These are phyloP conservation scores for Didymella arachidicola DNA, from an alignment of 2,329 filamentous ascomycete species.

Conservation along the genomic window DNA sequence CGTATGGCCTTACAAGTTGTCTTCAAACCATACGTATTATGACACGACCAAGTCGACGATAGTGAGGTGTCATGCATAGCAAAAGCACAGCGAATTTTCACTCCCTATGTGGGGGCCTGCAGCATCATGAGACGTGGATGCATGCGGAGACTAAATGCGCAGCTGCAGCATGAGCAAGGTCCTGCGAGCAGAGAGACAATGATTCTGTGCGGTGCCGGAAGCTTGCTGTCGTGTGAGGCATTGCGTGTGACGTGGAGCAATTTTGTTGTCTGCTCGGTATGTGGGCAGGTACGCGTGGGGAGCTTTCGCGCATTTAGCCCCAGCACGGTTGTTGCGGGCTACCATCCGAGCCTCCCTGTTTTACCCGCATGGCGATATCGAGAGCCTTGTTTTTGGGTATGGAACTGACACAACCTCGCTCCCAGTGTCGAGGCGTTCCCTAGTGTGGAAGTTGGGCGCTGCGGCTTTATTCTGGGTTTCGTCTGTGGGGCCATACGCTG, in stretches of 20 bases:
- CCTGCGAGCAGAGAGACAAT: background rate
- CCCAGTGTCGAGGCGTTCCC: conserved; percentile 8
- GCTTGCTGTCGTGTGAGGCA: conserved; percentile 1
- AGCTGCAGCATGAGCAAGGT: background rate
- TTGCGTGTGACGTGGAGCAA: background rate
- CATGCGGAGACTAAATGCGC: background rate
- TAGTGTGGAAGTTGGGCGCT: conserved; percentile 18
- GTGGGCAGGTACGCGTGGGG: conserved; percentile 1
- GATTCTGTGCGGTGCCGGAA: conserved; percentile 6
- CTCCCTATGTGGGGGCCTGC: background rate
- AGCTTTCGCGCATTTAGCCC: background rate
- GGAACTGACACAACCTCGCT: conserved; percentile 8
- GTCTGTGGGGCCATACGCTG: conserved; percentile 14
- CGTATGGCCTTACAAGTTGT: no score
- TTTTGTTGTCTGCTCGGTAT: background rate
- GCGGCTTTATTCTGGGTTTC: conserved; percentile 16
- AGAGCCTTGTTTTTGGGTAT: conserved; percentile 7
- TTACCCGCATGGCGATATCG: conserved; percentile 15
- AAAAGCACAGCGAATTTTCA: background rate
- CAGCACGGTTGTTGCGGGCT: background rate
- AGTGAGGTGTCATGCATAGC: background rate
- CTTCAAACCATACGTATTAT: no score
- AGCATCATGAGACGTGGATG: background rate
- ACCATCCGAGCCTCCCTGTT: conserved; percentile 14
- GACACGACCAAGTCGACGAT: background rate